Base-by-base conservation (phyloP, 768 basidiomycete genomes). In the Amanita pseudoporphyria region DNA sequence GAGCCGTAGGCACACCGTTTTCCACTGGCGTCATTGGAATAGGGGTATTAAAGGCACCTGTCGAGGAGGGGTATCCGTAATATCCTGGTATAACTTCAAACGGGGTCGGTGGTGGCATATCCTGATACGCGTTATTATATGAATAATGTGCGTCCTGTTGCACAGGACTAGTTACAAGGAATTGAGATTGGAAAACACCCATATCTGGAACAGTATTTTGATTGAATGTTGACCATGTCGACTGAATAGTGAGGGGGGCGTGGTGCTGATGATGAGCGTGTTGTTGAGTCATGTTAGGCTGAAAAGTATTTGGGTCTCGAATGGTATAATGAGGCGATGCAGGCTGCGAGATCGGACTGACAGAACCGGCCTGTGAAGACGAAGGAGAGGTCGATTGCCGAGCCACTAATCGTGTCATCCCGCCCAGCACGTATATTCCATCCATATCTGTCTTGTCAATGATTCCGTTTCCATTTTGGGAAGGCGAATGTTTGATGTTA, bases 381-480 rank as follows among this genome's bases (percentile, higher is more conserved):
- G 77, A 71, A 1, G 77, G 71, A 7, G 71, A 66, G 5, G 73
- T 69, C 16, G 71, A 63, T 53, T 74, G 71, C 12, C 77, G 69
- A 1, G 80, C 64, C 0, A 85, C 76, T 2, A 84, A 71, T 18
- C 81, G 72, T 7, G 81, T 82, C 65, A 76, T 76, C 3, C 83
- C 82, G 19, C 79, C 77, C 9, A 84, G 71, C 1, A 74, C 75
- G 5, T 77, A 73, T 33, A 83, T 58, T 49, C 81, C 82, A 33
- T 82, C 81, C 21, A 71, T 72, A 56, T 83, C 82, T 47, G 70
- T 72, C 59, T 83, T 82, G n/a, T n/a, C n/a, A n/a, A n/a, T n/a
- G 52, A 79, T 64, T 10, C 65, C 57, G 10, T 61, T 53, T 7
- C 52, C 54, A 39, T 59, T 61, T 31, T 45, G 54, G 33, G 51